Conservation (phyloP, 2,329 filamentous ascomycete species). For the Neofusicoccum parvum region DNA sequence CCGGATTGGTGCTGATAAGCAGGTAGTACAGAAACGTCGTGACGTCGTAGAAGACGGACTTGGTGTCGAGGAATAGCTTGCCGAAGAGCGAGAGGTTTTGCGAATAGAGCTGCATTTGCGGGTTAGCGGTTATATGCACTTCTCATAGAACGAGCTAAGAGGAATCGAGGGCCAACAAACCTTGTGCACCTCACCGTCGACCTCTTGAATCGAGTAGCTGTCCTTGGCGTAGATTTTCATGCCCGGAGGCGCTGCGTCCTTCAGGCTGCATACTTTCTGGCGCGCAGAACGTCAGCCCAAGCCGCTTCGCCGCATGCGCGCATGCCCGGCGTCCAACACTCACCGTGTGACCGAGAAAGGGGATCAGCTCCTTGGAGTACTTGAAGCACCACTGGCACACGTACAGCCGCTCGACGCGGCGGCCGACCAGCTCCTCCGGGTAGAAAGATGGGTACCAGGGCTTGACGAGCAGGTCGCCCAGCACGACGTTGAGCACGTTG, state of each 20-base stretch:
- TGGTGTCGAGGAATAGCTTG: slow-evolving; percentile 97
- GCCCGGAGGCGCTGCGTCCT: slow-evolving; percentile 60
- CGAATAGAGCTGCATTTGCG: slow-evolving; percentile 67
- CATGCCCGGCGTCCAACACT: slow-evolving; percentile 23
- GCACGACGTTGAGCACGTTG: slow-evolving; percentile 83
- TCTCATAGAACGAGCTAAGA: background rate
- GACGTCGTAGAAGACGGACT: slow-evolving; percentile 97
- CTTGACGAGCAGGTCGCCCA: slow-evolving; percentile 81
- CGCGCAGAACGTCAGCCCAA: background rate
- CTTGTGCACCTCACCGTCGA: slow-evolving; percentile 85
- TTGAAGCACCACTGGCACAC: slow-evolving; percentile 95
- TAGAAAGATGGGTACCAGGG: slow-evolving; percentile 96
- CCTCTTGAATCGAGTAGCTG: slow-evolving; percentile 85
- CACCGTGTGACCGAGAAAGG: slow-evolving; percentile 51
- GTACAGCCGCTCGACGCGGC: slow-evolving; percentile 61
- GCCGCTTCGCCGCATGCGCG: background rate
- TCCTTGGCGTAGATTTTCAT: slow-evolving; percentile 75
- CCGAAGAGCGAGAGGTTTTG: slow-evolving; percentile 96
- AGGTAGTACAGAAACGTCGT: slow-evolving; percentile 93
- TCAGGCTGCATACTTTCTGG: slow-evolving; percentile 48
- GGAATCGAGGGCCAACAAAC: slow-evolving; percentile 24
- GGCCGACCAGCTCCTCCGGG: slow-evolving; percentile 61
- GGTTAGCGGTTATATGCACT: background rate
- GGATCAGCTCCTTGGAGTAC: slow-evolving; percentile 66
- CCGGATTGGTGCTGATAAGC: slow-evolving; percentile 56